These are phyloP conservation scores for Sequoiadendron giganteum DNA, from an alignment of 75 land plant genomes.

Conservation along the genomic window DNA sequence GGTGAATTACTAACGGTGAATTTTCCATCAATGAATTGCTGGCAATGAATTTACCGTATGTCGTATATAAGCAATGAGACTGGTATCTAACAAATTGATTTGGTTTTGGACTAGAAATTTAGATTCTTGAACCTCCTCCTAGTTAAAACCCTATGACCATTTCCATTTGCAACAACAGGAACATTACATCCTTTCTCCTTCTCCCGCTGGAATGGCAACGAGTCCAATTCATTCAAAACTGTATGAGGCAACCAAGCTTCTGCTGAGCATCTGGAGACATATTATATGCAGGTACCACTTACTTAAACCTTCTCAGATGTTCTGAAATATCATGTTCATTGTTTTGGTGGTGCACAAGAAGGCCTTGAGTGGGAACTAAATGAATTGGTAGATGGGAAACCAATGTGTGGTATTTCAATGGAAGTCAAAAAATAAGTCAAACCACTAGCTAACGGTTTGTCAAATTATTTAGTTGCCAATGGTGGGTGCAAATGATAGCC, in stretches of 20 bases:
- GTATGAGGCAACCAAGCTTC: constrained; percentile 27
- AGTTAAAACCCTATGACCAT: neutral
- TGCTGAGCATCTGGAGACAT: constrained; percentile 49
- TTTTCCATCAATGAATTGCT: too few species aligned
- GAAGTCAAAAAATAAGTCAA: too few species aligned
- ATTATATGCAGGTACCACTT: constrained; percentile 59
- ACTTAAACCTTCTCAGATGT: constrained; percentile 37
- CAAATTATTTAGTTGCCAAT: too few species aligned
- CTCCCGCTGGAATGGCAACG: constrained; percentile 4
- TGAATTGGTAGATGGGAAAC: too few species aligned
- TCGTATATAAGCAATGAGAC: neutral
- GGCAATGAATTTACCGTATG: too few species aligned
- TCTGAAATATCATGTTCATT: constrained; percentile 45
- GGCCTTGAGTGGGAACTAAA: too few species aligned
- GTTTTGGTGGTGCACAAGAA: too few species aligned
- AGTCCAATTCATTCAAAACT: constrained; percentile 32
- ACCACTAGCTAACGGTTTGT: too few species aligned
- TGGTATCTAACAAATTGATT: neutral
- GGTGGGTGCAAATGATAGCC: too few species aligned
- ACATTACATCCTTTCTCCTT: constrained; percentile 12
- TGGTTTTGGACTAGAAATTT: neutral
- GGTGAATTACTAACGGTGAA: too few species aligned
- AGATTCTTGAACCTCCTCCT: neutral
- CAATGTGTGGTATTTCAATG: too few species aligned
- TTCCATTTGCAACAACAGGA: constrained; percentile 7